A percentile compares a stretch with the other conserved stretches of the same genome.
Evolutionary conservation across 2,329 filamentous ascomycete species (phyloP).

Genomic region (Fusarium avenaceum): DNA sequence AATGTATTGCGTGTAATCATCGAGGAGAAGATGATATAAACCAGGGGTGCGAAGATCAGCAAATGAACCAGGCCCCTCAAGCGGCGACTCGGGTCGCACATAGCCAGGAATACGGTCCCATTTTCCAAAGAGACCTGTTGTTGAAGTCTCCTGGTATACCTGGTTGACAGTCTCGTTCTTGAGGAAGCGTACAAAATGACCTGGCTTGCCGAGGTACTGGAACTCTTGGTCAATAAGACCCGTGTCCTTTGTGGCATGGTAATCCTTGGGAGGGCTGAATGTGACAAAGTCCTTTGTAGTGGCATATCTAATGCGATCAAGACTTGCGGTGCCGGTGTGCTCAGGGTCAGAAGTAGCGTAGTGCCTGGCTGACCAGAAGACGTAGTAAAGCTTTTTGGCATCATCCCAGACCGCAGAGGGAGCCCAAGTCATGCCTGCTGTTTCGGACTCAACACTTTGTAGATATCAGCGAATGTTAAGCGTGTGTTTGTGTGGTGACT

Average conservation of each 20-base stretch:
- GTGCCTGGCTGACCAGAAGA: slow-evolving; percentile 63
- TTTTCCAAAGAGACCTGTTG: slow-evolving; percentile 61
- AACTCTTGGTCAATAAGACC: slow-evolving; percentile 66
- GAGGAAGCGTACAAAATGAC: slow-evolving; percentile 61
- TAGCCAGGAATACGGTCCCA: slow-evolving; percentile 59
- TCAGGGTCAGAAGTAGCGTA: slow-evolving; percentile 59
- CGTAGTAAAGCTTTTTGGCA: slow-evolving; percentile 56
- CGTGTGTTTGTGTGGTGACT: neutral
- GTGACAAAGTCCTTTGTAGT: slow-evolving; percentile 64
- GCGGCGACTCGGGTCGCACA: slow-evolving; percentile 50
- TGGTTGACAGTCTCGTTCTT: slow-evolving; percentile 64
- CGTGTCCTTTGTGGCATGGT: slow-evolving; percentile 56
- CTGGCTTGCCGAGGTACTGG: slow-evolving; percentile 57
- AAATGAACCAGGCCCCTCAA: slow-evolving; percentile 57
- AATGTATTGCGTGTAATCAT: slow-evolving; percentile 60
- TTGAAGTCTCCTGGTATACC: slow-evolving; percentile 63
- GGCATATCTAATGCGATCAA: slow-evolving; percentile 63
- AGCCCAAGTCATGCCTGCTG: slow-evolving; percentile 57
- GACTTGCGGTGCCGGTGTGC: slow-evolving; percentile 59
- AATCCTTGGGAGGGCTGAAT: slow-evolving; percentile 61
- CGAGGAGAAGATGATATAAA: slow-evolving; percentile 59
- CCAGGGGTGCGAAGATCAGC: slow-evolving; percentile 54
- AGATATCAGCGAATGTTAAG: neutral
- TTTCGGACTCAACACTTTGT: slow-evolving; percentile 51
- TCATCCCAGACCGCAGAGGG: slow-evolving; percentile 56